Base-by-base conservation (phyloP, 176 grass and related monocot species). In the Alloteropsis semialata region DNA sequence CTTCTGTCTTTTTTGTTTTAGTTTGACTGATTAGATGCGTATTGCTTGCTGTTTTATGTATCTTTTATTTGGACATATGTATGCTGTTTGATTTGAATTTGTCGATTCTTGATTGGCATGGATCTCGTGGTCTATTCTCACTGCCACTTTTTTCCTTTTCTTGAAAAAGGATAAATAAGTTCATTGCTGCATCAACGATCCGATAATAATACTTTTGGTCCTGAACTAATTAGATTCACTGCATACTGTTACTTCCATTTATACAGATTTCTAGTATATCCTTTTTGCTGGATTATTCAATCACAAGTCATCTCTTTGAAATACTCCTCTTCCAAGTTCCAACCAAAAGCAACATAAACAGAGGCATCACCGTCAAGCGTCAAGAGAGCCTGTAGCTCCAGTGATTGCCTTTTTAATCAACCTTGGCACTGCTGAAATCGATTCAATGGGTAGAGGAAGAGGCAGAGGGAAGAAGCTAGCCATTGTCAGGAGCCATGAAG, bases 391-490 rank as follows among this genome's bases (percentile, higher is more conserved):
- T 70, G 51, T 77, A 81, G 77, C 58, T 81, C 22, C 62, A 55
- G 54, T 50, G 77, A 78, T 84, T 55, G n/a, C n/a, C n/a, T 11
- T 44, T 38, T 63, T n/a, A 56, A 83, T 66, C 66, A 50, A 63
- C 49, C 59, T 16, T 80, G 36, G 24, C 56, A 18, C 66, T 70
- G 53, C 39, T 85, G 46, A 74, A 14, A 56, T 2, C 65, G 79
- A 38, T 86, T 51, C 67, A 65, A 95, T 95, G 93, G 93, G 93
- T 69, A 88, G 93, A 92, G 93, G 90, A 74, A 90, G 87, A 86
- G 93, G 92, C 37, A 95, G 90, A 72, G 90, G 90, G 59, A 92
- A 76, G 87, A 90, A 90, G 76, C 38, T 77, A 37, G 69, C 82
- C 50, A 65, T 59, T 6, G 69, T 65, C n/a, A 90, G 85, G 55